Percentiles rank a stretch among this genome's conserved stretches.
phyloP scores from a whole-genome alignment of 2,329 filamentous ascomycete genomes.

The Paraphoma sp. region DNA sequence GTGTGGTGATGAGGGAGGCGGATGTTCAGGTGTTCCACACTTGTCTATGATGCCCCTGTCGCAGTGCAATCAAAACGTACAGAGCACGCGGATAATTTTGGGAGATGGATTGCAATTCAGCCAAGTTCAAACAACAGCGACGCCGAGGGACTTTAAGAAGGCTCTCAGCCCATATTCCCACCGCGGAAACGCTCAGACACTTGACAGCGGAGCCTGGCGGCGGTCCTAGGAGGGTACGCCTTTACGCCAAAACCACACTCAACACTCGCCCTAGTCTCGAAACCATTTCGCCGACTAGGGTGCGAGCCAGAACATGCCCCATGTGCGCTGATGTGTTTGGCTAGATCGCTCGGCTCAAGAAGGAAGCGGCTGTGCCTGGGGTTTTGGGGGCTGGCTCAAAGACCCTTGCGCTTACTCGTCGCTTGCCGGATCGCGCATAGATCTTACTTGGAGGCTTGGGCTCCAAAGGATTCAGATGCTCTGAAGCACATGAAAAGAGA shows the following conservation, averaged over 20 bases:
- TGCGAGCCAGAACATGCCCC: conserved; percentile 2
- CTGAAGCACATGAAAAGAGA: background rate
- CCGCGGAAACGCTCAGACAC: conserved; percentile 1
- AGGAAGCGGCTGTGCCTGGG: conserved; percentile 10
- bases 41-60: background rate
- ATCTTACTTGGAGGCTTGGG: background rate
- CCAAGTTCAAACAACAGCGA: background rate
- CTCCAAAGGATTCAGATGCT: background rate
- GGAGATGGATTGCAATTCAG: background rate
- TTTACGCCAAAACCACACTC: background rate
- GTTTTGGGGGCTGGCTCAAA: conserved; percentile 6
- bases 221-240: background rate
- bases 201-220: background rate
- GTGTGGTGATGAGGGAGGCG: background rate
- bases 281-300: conserved; percentile 2
- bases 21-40: background rate
- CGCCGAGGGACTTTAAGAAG: background rate
- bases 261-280: background rate
- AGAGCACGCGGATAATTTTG: background rate
- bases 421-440: conserved; percentile 3
- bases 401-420: conserved; percentile 1
- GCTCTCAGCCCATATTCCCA: background rate
- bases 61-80: background rate
- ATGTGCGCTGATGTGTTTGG: conserved; percentile 1
- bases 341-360: background rate